A percentile compares a stretch with the other conserved stretches of the same genome.
Conservation (phyloP, 495 filamentous ascomycete genomes). For the Terfezia boudieri region DNA sequence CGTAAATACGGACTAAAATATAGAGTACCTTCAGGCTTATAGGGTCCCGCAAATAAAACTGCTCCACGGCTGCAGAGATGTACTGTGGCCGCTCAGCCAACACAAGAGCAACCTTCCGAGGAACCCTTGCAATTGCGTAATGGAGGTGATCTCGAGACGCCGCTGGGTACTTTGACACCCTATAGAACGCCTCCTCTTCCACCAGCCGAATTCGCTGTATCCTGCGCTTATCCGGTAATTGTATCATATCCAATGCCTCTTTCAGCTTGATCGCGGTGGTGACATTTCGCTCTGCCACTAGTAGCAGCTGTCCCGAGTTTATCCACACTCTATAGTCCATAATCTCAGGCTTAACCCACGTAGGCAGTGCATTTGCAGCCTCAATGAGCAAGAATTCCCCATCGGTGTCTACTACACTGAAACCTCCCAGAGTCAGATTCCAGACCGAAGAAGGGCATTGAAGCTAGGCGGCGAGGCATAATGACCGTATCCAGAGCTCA, state of each 20-base stretch:
- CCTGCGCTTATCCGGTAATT: background rate
- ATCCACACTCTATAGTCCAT: constrained; percentile 73
- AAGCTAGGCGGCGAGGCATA: background rate
- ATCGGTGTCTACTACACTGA: constrained; percentile 62
- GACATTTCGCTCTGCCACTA: constrained; percentile 9
- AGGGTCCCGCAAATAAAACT: constrained; percentile 83
- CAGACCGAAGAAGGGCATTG: background rate
- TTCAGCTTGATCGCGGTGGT: constrained; percentile 4
- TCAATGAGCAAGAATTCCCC: constrained; percentile 91
- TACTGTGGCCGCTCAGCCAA: constrained; percentile 47
- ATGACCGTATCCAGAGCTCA: constrained; percentile 38
- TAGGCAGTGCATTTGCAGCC: constrained; percentile 67
- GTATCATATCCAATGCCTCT: constrained; percentile 12
- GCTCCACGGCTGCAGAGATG: constrained; percentile 65
- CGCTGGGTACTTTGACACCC: constrained; percentile 57
- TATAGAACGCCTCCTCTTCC: constrained; percentile 76
- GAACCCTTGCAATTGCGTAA: constrained; percentile 44
- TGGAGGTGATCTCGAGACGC: constrained; percentile 42
- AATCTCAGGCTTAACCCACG: constrained; percentile 81
- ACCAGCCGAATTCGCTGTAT: constrained; percentile 25
- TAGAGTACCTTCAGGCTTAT: constrained; percentile 48
- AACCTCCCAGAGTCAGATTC: constrained; percentile 2
- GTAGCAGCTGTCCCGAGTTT: constrained; percentile 45
- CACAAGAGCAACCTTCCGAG: constrained; percentile 62
- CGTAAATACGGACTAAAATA: constrained; percentile 20